Evolutionary conservation across 2,329 filamentous ascomycete genomes (phyloP).

Genomic region (Lachnellula cervina): DNA sequence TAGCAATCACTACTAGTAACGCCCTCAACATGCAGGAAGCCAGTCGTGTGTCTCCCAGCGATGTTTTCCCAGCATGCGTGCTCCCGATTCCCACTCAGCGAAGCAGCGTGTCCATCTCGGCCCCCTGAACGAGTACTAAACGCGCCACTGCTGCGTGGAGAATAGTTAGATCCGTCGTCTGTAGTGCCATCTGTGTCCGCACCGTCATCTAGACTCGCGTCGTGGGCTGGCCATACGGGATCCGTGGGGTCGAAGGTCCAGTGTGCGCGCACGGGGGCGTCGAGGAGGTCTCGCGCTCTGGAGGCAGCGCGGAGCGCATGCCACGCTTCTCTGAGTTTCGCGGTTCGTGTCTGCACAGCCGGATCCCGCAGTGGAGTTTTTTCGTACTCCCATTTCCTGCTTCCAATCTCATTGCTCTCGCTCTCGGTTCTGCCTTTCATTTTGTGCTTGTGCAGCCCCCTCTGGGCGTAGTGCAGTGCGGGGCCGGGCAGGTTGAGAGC

Average conservation of each 20-base stretch:
- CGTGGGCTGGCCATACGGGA: not conserved
- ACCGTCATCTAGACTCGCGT: not conserved
- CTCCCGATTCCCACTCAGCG: too few species aligned
- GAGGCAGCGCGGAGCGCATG: not conserved
- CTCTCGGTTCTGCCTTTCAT: not conserved
- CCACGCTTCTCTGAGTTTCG: not conserved
- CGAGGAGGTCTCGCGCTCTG: not conserved
- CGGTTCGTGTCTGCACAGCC: not conserved
- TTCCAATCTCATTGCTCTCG: too few species aligned
- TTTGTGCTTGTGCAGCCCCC: not conserved
- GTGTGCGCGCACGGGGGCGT: not conserved
- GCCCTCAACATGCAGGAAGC: too few species aligned
- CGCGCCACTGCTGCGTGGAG: too few species aligned
- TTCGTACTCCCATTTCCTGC: not conserved
- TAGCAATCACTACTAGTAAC: too few species aligned
- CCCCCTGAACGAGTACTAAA: too few species aligned
- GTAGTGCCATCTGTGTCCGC: not conserved
- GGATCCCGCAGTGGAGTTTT: not conserved
- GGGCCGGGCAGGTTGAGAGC: slow-evolving; percentile 6
- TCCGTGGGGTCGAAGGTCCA: not conserved
- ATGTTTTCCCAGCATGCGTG: too few species aligned
- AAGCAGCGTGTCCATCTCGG: too few species aligned
- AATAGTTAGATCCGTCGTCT: not conserved
- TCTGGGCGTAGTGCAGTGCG: not conserved
- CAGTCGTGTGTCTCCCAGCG: too few species aligned